Conservation (phyloP, 2,329 filamentous ascomycete species). For the Epichloe glyceriae region DNA sequence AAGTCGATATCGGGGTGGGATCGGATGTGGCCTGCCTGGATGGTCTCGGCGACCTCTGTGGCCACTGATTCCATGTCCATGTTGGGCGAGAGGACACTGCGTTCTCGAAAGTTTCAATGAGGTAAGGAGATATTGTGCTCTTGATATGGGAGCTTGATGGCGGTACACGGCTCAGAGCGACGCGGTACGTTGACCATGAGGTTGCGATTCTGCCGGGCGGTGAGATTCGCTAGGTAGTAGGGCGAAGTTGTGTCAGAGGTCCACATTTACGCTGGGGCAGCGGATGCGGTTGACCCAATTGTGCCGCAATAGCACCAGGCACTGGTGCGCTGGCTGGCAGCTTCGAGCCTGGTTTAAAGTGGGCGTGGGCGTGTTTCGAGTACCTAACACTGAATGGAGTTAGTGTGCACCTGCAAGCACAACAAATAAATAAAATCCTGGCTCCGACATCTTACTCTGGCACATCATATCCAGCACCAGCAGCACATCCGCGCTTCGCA, state of each 20-base stretch:
- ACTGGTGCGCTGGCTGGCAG: too few species aligned
- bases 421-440: slow-evolving; percentile 6
- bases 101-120: neutral
- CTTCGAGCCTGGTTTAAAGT: too few species aligned
- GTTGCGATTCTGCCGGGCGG: slow-evolving; percentile 17
- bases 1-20: slow-evolving; percentile 55
- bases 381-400: too few species aligned
- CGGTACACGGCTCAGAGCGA: neutral
- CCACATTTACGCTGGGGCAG: slow-evolving; percentile 4
- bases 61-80: slow-evolving; percentile 48
- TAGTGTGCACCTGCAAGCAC: neutral
- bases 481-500: slow-evolving; percentile 5
- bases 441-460: slow-evolving; percentile 18
- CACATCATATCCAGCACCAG: slow-evolving; percentile 5
- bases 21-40: slow-evolving; percentile 73
- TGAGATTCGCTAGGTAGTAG: slow-evolving; percentile 5
- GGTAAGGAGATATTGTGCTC: neutral
- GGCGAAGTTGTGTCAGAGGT: neutral
- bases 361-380: neutral
- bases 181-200: neutral
- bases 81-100: slow-evolving; percentile 3
- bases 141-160: neutral
- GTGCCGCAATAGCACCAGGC: too few species aligned
- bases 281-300: neutral
- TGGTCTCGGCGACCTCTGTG: slow-evolving; percentile 59